Base-by-base conservation (phyloP, 495 filamentous ascomycete species). In the Staphylotrichum longicolle region DNA sequence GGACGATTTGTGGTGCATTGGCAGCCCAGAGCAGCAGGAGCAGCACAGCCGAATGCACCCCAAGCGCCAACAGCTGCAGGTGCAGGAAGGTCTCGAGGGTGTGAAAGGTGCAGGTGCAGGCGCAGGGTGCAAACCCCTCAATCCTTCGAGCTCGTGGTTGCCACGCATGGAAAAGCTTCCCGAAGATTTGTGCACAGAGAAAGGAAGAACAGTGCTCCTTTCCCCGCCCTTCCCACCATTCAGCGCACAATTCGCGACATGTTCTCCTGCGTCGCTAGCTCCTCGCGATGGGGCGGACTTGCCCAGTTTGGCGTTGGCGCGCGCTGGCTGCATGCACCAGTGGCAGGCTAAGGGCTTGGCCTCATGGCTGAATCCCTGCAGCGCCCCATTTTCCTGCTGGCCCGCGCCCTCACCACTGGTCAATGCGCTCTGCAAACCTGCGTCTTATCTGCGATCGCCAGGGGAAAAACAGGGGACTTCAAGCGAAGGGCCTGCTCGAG, bases 401-500 rank as follows among this genome's bases (percentile, higher is more conserved):
- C 20, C 44, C 52, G 32, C 42, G 52, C 32, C 11, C 11, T 15
- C 49, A 32, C 27, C 12, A 33, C 7, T 46, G 50, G 39, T 53
- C 48, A 57, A 33, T 49, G 54, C 48, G 27, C 33, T 27, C 15
- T 57, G 55, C 42, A 48, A 48, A 9, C 30, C 14, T 33, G 41
- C 10, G 7, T 32, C 33, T 45, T 45, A 52, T 60, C 57, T 48
- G 57, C 54, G 52, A 64, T 61, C 52, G 40, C 51, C 63, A 64
- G 63, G 63, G 58, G 58, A 52, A 46, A 45, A 40, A 30, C 49
- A 34, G 42, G 51, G 39, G 40, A 41, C 42, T 15, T n/a, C n/a
- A 11, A 48, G 15, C 9, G 15, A 14, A 34, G 30, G 45, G n/a
- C n/a, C 57, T 39, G 34, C 37, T 34, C 14, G 15, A n/a, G 45